phyloP scores from a whole-genome alignment of 441 rosid genomes.

The Euphorbia corollata region DNA sequence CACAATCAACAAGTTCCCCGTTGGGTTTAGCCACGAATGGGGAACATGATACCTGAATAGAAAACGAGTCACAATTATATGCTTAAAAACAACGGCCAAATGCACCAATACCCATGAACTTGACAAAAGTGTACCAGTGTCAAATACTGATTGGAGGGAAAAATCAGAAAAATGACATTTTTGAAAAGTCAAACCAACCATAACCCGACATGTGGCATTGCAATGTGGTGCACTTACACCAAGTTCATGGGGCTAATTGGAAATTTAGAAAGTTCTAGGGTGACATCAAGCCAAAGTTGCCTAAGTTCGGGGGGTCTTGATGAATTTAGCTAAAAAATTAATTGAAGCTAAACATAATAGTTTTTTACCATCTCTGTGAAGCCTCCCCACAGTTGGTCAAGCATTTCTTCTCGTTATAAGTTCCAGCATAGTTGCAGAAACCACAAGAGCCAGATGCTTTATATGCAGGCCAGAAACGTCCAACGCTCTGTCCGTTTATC shows the following conservation, averaged over 20 bases:
- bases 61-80: background rate
- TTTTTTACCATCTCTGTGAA: constrained; percentile 82
- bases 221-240: too few relatives aligned
- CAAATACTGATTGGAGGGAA: too few relatives aligned
- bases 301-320: too few relatives aligned
- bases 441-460: constrained; percentile 75
- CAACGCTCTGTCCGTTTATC: constrained; percentile 87
- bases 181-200: too few relatives aligned
- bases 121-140: too few relatives aligned
- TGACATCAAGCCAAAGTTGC: too few relatives aligned
- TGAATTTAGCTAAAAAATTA: background rate
- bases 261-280: too few relatives aligned
- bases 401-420: constrained; percentile 71
- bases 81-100: background rate
- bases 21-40: constrained; percentile 81
- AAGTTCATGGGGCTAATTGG: too few relatives aligned
- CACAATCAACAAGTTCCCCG: constrained; percentile 76
- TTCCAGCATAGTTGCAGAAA: constrained; percentile 61
- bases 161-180: too few relatives aligned
- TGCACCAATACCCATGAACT: too few relatives aligned
- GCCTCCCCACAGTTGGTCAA: constrained; percentile 80
- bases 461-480: constrained; percentile 94
- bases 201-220: too few relatives aligned
- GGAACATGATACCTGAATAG: constrained; percentile 81
- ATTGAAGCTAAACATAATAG: background rate